Evolutionary conservation across 805 yeast genomes (phyloP).

Genomic region (Saturnispora mendoncae): DNA sequence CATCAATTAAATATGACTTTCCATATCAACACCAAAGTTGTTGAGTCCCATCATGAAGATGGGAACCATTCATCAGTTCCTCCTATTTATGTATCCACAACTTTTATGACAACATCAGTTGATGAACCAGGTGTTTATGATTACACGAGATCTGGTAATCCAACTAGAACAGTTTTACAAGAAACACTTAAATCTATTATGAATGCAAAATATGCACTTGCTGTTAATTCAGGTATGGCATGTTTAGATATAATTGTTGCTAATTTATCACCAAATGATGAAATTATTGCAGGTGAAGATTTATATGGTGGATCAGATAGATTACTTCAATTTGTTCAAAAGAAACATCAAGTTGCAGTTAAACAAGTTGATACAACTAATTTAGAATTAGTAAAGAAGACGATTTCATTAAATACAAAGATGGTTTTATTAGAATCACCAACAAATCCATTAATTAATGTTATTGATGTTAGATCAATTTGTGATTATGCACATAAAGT

Average conservation of each 20-base stretch:
- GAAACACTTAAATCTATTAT: slow-evolving; percentile 69
- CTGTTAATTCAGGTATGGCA: slow-evolving; percentile 89
- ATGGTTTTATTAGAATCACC: slow-evolving; percentile 86
- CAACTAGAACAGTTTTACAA: slow-evolving; percentile 78
- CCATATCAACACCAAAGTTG: slow-evolving; percentile 50
- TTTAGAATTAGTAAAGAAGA: slow-evolving; percentile 48
- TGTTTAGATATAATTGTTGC: slow-evolving; percentile 73
- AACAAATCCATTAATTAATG: slow-evolving; percentile 86
- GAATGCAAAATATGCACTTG: slow-evolving; percentile 68
- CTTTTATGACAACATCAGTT: slow-evolving; percentile 74
- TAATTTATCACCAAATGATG: slow-evolving; percentile 72
- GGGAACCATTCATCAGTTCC: slow-evolving; percentile 73
- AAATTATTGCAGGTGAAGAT: slow-evolving; percentile 90
- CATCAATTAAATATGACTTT: background rate
- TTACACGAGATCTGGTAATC: slow-evolving; percentile 90
- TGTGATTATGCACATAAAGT: slow-evolving; percentile 55
- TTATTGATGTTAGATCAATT: slow-evolving; percentile 68
- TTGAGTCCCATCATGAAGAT: slow-evolving; percentile 52
- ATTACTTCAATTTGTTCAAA: slow-evolving; percentile 61
- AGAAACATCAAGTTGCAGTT: slow-evolving; percentile 55
- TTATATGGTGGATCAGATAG: slow-evolving; percentile 92
- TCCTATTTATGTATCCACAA: slow-evolving; percentile 90
- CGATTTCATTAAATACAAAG: slow-evolving; percentile 49
- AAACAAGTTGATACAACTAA: slow-evolving; percentile 78
- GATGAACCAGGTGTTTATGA: slow-evolving; percentile 52